Base-by-base conservation (phyloP, 1,284 basidiomycete genomes). In the Leccinum solheimii region DNA sequence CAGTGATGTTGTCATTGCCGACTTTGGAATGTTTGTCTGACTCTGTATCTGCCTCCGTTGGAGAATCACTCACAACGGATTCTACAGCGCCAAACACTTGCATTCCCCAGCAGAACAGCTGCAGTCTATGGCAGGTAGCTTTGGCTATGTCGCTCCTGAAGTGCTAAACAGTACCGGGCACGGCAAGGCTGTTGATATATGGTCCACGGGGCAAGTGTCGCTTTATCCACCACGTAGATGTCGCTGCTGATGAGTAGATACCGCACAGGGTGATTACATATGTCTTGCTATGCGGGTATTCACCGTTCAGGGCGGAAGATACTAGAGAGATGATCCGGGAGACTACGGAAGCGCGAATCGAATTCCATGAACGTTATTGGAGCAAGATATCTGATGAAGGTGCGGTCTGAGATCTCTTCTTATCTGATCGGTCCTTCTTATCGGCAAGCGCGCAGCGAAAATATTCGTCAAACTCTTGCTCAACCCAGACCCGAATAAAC, bases 281-380 rank as follows among this genome's bases (percentile, higher is more conserved):
- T 75, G 92, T 94, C 55, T 80, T 96, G 14, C 81, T 97, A 0
- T 97, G 95, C 70, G 95, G 95, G 3, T 97, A 97, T 77, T 88
- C 90, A 1, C 97, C 97, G 0, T 98, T 98, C 82, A 86, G 94
- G 40, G 90, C 91, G 0, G 91, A 94, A 50, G 90, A 96, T 69
- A 80, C 87, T 56, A 83, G 85, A 57, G 86, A 89, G 61, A 82
- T 98, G 56, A 83, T 92, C 55, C 83, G 86, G 38, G 95, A 98
- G 74, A 96, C 94, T 16, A 90, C 86, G 1, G 83, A 85, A 36
- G 95, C 90, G 1, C 89, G 87, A 68, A 84, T 98, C 57, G 88
- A 91, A 67, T 98, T 98, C 74, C 94, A 97, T 69, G 92, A 96
- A 27, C 84, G 88, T 40, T 98, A 96, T 69, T 99, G 97, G 97